Evolutionary conservation across 1,284 basidiomycete species (phyloP), one percentile per base, ranked within the genome.

Genomic region (Boletus mariae): DNA sequence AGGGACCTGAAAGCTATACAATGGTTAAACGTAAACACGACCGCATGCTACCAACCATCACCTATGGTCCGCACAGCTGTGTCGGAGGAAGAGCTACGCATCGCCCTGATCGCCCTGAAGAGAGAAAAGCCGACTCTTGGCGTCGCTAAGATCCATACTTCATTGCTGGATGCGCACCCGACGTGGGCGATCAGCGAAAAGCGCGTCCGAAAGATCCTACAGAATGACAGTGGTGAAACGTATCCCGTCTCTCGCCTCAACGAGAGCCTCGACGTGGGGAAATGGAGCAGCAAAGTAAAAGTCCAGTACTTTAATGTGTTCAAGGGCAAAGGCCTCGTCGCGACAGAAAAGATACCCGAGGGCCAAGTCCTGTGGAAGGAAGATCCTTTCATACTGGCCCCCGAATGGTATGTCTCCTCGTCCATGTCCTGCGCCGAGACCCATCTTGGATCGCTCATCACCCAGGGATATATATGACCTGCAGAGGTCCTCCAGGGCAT

Each of bases 261-360:
- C 59, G 68, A 82, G n/a, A 75, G 76, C 20, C 74, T 93, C 5
- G 81, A 91, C 61, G 67, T 87, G 29, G 57, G 67, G 2, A 78
- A 76, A 53, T 86, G 85, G 77, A 83, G 85, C 25, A 67, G 66
- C 5, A 89, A 86, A 63, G 78, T 90, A 11, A 75, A 81, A 50
- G 86, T 89, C 2, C 79, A 77, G 62, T 80, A 85, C 71, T 93
- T 92, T 64, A 77, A 83, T 47, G 75, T 78, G 50, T 73, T 77
- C 56, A 92, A 88, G 64, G 92, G 92, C 9, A 94, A 95, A 63
- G 93, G 93, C 0, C 74, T 95, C 29, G 80, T 94, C 1, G 89
- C 90, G 1, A 80, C 72, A 26, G 78, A 82, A 50, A 73, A 78
- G 45, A 85, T 94, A 53, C 69, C 73, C 11, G 78, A 83, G 60